Base-by-base conservation (phyloP, 768 basidiomycete species). In the Fistulinella prunicolor region DNA sequence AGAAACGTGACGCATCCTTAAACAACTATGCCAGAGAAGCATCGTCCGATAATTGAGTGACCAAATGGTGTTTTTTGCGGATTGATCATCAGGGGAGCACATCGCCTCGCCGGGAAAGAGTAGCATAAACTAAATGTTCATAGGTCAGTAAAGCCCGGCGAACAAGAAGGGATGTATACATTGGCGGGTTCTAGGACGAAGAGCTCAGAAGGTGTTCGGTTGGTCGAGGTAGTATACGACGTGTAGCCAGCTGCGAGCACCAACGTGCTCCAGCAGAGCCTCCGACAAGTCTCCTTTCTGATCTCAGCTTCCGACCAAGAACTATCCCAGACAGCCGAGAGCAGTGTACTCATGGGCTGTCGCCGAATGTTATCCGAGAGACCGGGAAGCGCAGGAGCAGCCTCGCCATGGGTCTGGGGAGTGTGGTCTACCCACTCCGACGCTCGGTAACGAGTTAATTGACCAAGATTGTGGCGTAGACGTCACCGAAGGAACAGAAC, bases 41-140 rank as follows among this genome's bases (percentile, higher is more conserved):
- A 83, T 82, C 7, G 78, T 73, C 38, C 85, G 80, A 56, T 84
- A 79, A 59, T 83, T 79, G 43, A 89, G 68, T n/a, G 84, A 85
- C 86, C 84, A 89, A 19, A 89, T 71, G 6, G 82, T 82, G 46
- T 86, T 79, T 62, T 85, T 88, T 9, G 76, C 69, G 4, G 77
- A 70, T 46, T 60, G 52, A 32, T 44, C 32, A 29, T 48, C 55
- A 19, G 61, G 37, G 17, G 66, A 47, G 3, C 63, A 66, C 21
- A 81, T 66, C 12, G 78, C 74, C 66, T 89, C 86, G n/a, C 85
- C 86, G 7, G 85, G 82, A 62, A 89, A 89, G 19, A 89, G 67
- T n/a, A 89, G 63, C 1, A 80, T 78, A 62, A 82, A 85, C 86
- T 89, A 56, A 13, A 51, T 26, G 44, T 16, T 9, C 39, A 29